Evolutionary conservation across 2,329 filamentous ascomycete species (phyloP).

Genomic region (Kalaharituber pfeilii): DNA sequence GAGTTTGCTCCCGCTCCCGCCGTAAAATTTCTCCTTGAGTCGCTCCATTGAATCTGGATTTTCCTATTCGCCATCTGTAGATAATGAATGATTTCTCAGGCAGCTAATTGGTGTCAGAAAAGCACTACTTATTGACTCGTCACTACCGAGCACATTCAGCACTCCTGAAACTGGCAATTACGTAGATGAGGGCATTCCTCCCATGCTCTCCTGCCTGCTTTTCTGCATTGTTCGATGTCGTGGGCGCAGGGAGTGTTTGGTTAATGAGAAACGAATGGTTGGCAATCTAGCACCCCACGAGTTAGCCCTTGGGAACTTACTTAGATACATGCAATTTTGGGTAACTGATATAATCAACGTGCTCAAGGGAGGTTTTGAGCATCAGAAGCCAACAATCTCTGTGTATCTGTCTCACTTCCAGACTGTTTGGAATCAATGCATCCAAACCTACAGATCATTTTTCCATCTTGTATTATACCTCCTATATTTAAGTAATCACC

Average conservation of each 20-base stretch:
- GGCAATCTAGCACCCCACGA: slow-evolving; percentile 63
- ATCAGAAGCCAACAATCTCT: slow-evolving; percentile 54
- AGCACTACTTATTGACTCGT: slow-evolving; percentile 78
- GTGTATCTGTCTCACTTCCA: slow-evolving; percentile 24
- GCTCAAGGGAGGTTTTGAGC: slow-evolving; percentile 45
- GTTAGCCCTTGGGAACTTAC: too few species aligned
- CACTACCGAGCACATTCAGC: slow-evolving; percentile 54
- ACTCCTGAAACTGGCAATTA: slow-evolving; percentile 39
- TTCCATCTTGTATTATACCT: too few species aligned
- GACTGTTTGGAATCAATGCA: slow-evolving; percentile 2
- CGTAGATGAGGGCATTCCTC: slow-evolving; percentile 39
- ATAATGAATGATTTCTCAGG: slow-evolving; percentile 34
- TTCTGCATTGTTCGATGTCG: not conserved
- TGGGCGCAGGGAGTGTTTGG: not conserved
- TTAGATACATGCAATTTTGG: not conserved
- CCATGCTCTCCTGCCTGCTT: not conserved
- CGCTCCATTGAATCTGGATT: slow-evolving; percentile 33
- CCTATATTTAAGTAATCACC: too few species aligned
- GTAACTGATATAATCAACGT: slow-evolving; percentile 44
- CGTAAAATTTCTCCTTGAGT: slow-evolving; percentile 71
- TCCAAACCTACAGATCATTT: slow-evolving; percentile 36
- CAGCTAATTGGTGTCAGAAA: slow-evolving; percentile 88
- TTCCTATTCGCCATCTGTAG: not conserved
- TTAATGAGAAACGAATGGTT: slow-evolving; percentile 48
- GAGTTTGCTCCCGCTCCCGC: slow-evolving; percentile 67